phyloP scores from a whole-genome alignment of 371 early-diverging fungal species.

The Lichtheimia hyalospora region DNA sequence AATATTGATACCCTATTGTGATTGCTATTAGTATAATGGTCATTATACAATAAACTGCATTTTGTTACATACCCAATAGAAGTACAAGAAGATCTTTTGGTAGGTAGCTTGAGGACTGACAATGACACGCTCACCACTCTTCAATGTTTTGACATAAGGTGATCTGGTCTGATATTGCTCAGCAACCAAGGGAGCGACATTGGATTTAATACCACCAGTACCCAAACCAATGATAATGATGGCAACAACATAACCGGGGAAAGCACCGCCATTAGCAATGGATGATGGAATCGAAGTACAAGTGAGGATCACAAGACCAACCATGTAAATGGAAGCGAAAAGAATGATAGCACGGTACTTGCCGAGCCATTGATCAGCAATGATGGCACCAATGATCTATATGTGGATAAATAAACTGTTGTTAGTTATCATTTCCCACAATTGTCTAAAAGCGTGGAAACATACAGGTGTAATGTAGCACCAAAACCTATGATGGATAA shows the following conservation, averaged over 20 bases:
- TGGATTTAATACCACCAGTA: constrained; percentile 54
- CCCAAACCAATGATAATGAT: constrained; percentile 69
- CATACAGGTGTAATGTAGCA: constrained; percentile 78
- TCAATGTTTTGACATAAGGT: constrained; percentile 29
- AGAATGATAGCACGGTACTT: constrained; percentile 78
- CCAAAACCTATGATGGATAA: constrained; percentile 47
- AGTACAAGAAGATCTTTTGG: constrained; percentile 50
- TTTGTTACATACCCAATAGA: constrained; percentile 59
- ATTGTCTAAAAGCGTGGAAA: not conserved
- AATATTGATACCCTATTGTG: constrained; percentile 63
- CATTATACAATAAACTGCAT: not conserved
- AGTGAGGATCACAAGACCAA: constrained; percentile 67
- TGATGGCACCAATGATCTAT: constrained; percentile 69
- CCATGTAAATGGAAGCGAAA: constrained; percentile 64
- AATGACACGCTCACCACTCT: constrained; percentile 40
- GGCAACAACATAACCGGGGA: constrained; percentile 67
- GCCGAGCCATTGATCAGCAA: constrained; percentile 83
- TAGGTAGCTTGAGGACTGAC: constrained; percentile 50
- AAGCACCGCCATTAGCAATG: constrained; percentile 53
- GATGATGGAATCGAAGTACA: constrained; percentile 59
- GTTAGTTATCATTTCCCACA: constrained; percentile 2
- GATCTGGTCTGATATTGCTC: constrained; percentile 39
- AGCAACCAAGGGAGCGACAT: constrained; percentile 50
- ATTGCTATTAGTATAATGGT: not conserved
- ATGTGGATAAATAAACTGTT: not conserved